These are phyloP conservation scores for Suillus subaureus DNA, from an alignment of 768 basidiomycete species.

Conservation along the genomic window DNA sequence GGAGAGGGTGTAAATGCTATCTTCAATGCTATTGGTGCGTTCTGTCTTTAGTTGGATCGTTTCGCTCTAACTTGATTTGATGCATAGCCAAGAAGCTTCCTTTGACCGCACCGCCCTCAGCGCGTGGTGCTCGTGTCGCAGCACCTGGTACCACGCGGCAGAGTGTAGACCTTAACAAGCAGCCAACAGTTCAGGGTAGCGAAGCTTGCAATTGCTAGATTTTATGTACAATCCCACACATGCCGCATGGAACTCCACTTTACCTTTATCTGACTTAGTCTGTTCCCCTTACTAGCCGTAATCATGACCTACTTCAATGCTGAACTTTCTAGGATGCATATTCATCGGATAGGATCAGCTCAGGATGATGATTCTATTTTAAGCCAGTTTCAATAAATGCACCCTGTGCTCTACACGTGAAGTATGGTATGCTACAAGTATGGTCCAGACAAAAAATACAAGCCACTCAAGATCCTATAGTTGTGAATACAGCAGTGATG, in stretches of 20 bases:
- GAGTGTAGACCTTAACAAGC: constrained; percentile 84
- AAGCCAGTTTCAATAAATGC: background rate
- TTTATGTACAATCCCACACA: constrained; percentile 4
- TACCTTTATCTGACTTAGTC: constrained; percentile 18
- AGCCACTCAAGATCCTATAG: background rate
- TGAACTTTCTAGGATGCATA: constrained; percentile 27
- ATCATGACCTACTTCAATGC: constrained; percentile 31
- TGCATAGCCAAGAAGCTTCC: constrained; percentile 84
- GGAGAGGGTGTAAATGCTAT: constrained; percentile 86
- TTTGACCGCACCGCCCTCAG: constrained; percentile 69
- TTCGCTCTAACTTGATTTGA: constrained; percentile 4
- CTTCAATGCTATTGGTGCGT: constrained; percentile 82
- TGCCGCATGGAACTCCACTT: constrained; percentile 6
- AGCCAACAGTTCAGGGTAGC: constrained; percentile 47
- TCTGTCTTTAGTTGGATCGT: background rate
- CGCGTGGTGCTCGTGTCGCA: constrained; percentile 53
- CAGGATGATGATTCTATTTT: background rate
- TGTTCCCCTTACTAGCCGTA: constrained; percentile 27
- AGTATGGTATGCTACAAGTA: constrained; percentile 1
- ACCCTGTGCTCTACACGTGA: background rate
- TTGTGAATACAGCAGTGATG: background rate
- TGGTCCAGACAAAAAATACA: background rate
- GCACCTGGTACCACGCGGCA: constrained; percentile 52
- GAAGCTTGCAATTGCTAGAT: constrained; percentile 79
- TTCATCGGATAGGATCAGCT: background rate